Evolutionary conservation across 164 flowering plant species (phyloP).

Genomic region (Piper betle): DNA sequence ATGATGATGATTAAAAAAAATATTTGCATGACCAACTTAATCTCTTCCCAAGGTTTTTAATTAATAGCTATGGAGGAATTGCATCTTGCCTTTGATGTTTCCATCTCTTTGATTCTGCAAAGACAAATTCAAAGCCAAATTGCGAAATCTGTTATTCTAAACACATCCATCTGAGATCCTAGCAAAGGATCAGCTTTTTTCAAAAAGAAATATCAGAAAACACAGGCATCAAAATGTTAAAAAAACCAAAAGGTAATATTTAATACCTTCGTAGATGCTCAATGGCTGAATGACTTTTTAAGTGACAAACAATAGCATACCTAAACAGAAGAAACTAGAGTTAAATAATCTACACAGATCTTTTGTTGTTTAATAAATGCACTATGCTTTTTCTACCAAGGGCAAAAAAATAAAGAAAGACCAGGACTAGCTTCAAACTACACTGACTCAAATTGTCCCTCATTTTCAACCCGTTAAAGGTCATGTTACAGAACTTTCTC

Average conservation of each 20-base stretch:
- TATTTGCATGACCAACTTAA: no score
- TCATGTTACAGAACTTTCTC: no score
- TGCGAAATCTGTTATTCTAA: not conserved
- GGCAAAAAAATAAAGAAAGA: no score
- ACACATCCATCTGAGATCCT: slow-evolving; percentile 1
- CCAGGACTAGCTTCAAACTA: no score
- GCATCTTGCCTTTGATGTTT: slow-evolving; percentile 60
- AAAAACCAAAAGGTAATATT: slow-evolving; percentile 12
- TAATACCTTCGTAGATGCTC: slow-evolving; percentile 90
- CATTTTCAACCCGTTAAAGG: no score
- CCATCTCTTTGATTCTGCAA: slow-evolving; percentile 75
- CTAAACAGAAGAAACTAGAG: slow-evolving; percentile 17
- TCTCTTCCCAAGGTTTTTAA: not conserved
- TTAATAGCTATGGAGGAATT: not conserved
- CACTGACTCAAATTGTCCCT: no score
- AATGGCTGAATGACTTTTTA: slow-evolving; percentile 54
- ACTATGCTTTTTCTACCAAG: no score
- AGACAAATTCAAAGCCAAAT: slow-evolving; percentile 5
- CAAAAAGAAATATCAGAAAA: not conserved
- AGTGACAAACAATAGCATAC: slow-evolving; percentile 79
- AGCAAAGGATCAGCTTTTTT: not conserved
- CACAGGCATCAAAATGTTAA: not conserved
- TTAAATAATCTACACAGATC: not conserved
- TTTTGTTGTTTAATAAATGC: no score
- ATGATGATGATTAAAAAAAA: no score